Percentiles rank a stretch among this genome's conserved stretches.
phyloP scores from a whole-genome alignment of 345 rosid species.

The Euphorbia peplus region DNA sequence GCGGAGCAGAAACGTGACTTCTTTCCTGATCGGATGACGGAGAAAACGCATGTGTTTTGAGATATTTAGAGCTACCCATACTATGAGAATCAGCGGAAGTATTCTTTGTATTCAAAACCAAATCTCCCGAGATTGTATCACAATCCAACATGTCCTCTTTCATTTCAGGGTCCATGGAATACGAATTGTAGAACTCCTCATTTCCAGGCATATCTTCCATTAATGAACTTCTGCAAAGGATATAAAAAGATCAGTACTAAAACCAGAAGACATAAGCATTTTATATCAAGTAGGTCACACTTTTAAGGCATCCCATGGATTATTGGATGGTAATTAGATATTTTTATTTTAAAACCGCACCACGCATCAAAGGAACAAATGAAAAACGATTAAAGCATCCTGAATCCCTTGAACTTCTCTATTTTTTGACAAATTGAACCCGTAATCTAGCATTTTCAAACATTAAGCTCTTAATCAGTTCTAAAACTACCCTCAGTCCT shows the following conservation, averaged over 20 bases:
- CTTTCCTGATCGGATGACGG: slow-evolving; percentile 26
- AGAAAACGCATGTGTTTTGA: slow-evolving; percentile 30
- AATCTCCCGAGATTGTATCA: slow-evolving; percentile 19
- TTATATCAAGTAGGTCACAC: slow-evolving; percentile 2
- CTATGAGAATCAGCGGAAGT: slow-evolving; percentile 15
- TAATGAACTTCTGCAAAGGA: slow-evolving; percentile 45
- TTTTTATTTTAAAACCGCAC: not conserved
- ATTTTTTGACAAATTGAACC: too few relatives aligned
- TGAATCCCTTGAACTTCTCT: too few relatives aligned
- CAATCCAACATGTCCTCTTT: slow-evolving; percentile 14
- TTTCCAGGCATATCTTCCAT: slow-evolving; percentile 36
- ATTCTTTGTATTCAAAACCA: slow-evolving; percentile 29
- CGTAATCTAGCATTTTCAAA: too few relatives aligned
- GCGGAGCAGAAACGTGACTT: slow-evolving; percentile 15
- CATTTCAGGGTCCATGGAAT: slow-evolving; percentile 31
- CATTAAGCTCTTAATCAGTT: too few relatives aligned
- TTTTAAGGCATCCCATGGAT: slow-evolving; percentile 28
- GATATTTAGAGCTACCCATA: slow-evolving; percentile 32
- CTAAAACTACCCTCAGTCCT: too few relatives aligned
- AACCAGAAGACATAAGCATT: not conserved
- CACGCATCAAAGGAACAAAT: slow-evolving; percentile 1
- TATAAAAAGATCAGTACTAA: slow-evolving; percentile 8
- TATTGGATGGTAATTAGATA: slow-evolving; percentile 18
- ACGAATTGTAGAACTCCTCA: slow-evolving; percentile 27
- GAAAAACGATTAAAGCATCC: too few relatives aligned